Evolutionary conservation across 2,329 filamentous ascomycete genomes (phyloP).

Genomic region (Aureobasidium namibiae): DNA sequence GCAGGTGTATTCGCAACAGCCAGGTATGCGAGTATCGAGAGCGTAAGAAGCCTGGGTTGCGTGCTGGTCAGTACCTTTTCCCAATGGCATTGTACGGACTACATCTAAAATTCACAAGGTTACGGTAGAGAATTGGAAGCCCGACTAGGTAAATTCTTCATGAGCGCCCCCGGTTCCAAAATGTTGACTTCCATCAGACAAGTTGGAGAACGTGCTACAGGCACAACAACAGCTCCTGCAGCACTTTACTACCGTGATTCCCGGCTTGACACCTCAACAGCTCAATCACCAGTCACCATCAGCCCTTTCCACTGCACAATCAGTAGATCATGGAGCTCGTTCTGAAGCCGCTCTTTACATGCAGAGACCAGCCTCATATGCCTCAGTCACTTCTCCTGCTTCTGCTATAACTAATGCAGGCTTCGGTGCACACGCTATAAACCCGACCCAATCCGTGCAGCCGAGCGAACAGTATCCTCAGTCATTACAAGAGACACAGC

Average conservation of each 20-base stretch:
- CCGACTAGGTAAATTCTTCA: conserved; percentile 37
- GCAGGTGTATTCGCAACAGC: conserved; percentile 52
- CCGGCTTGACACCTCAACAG: conserved; percentile 7
- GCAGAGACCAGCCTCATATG: conserved; percentile 34
- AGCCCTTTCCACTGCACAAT: conserved; percentile 1
- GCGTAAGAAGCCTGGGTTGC: conserved; percentile 59
- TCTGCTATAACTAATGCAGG: background rate
- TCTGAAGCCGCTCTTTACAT: conserved; percentile 40
- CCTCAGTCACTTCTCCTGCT: conserved; percentile 14
- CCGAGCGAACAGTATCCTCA: background rate
- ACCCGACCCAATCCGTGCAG: background rate
- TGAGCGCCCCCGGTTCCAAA: conserved; percentile 23
- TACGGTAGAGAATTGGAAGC: conserved; percentile 56
- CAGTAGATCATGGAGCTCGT: conserved; percentile 31
- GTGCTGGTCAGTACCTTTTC: conserved; percentile 35
- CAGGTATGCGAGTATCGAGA: conserved; percentile 62
- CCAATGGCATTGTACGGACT: background rate
- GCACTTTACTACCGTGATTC: conserved; percentile 29
- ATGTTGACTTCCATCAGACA: conserved; percentile 27
- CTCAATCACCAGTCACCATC: conserved; percentile 10
- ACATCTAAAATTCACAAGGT: conserved; percentile 16
- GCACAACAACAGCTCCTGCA: conserved; percentile 40
- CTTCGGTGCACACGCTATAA: background rate
- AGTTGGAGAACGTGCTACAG: conserved; percentile 36
- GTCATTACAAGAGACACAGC: conserved; percentile 15